These are phyloP conservation scores for Pogostemon cablin DNA, from an alignment of 257 asterid genomes.

Conservation along the genomic window DNA sequence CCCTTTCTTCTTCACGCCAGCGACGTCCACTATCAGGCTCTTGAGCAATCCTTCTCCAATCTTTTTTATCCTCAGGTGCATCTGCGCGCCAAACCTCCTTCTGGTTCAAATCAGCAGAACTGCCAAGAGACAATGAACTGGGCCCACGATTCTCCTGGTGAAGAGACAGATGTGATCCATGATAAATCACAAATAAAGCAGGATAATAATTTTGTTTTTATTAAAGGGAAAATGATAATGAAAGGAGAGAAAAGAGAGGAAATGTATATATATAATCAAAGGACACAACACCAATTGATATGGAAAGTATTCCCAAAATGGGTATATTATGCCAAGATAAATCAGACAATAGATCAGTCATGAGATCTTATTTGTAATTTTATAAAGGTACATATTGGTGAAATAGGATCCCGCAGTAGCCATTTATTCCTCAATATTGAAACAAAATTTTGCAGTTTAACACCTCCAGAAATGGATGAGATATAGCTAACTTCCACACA, in stretches of 20 bases:
- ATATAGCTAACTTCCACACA: neutral
- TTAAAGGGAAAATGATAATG: constrained; percentile 7
- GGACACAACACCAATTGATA: neutral
- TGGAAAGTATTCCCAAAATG: neutral
- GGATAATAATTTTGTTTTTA: neutral
- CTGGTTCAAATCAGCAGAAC: constrained; percentile 71
- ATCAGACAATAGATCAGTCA: neutral
- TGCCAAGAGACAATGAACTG: constrained; percentile 84
- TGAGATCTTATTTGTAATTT: neutral
- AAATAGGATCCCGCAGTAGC: neutral
- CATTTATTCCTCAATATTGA: constrained; percentile 9
- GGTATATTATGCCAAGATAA: neutral
- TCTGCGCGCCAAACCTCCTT: constrained; percentile 88
- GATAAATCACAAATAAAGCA: constrained; percentile 1
- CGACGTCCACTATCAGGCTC: constrained; percentile 87
- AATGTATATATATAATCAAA: neutral
- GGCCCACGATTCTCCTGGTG: constrained; percentile 81
- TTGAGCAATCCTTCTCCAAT: constrained; percentile 66
- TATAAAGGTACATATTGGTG: neutral
- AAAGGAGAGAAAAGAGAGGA: neutral
- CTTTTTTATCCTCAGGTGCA: constrained; percentile 76
- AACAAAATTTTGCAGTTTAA: neutral
- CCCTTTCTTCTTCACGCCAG: constrained; percentile 99
- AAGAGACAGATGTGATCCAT: constrained; percentile 2
- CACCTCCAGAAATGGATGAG: neutral